These are phyloP conservation scores for Stellera chamaejasme DNA, from an alignment of 345 rosid genomes.

Conservation along the genomic window DNA sequence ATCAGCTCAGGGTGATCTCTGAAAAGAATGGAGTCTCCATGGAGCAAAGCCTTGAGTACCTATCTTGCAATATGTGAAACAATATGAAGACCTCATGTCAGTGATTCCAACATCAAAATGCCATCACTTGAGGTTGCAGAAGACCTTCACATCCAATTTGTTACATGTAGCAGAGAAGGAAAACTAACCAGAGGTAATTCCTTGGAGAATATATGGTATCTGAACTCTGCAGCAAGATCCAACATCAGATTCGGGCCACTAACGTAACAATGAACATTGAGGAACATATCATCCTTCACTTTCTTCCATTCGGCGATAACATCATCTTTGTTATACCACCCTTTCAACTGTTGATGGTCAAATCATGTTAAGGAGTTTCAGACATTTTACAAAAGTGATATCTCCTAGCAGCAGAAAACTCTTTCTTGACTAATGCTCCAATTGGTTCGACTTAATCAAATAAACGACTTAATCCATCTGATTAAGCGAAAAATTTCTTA, in stretches of 20 bases:
- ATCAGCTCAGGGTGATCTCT: constrained; percentile 57
- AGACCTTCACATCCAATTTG: constrained; percentile 1
- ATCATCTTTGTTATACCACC: constrained; percentile 87
- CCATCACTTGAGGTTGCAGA: neutral
- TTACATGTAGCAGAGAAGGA: neutral
- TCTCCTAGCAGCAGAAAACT: neutral
- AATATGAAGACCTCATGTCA: neutral
- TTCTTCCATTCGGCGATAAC: constrained; percentile 95
- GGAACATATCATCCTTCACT: constrained; percentile 44
- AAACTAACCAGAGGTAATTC: constrained; percentile 77
- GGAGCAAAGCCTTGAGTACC: constrained; percentile 71
- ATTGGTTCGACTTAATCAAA: too few species aligned
- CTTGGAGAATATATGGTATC: constrained; percentile 91
- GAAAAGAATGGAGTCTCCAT: constrained; percentile 76
- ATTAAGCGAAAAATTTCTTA: too few species aligned
- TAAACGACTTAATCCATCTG: too few species aligned
- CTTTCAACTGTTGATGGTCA: constrained; percentile 37
- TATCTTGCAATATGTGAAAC: constrained; percentile 13
- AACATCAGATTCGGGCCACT: constrained; percentile 60
- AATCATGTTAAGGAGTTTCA: neutral
- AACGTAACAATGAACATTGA: constrained; percentile 75
- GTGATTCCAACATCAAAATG: neutral
- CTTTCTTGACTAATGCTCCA: neutral
- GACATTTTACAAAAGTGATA: neutral
- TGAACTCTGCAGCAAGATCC: constrained; percentile 78